phyloP scores from a whole-genome alignment of 345 rosid genomes.

The Xanthoceras sorbifolium region DNA sequence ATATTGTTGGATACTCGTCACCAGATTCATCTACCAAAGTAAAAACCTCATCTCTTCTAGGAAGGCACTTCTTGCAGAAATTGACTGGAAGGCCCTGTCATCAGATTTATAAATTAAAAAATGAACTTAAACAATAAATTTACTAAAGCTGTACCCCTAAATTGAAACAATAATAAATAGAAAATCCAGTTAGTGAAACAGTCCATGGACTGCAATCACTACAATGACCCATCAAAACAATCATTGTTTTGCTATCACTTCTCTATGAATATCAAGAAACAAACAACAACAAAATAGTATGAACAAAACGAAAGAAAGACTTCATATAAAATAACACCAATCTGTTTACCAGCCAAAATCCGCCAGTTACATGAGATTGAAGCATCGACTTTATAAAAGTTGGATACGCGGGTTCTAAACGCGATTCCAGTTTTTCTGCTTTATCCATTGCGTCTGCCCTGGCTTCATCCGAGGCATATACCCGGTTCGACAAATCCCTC shows the following conservation, averaged over 20 bases:
- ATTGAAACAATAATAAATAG: background rate
- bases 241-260: background rate
- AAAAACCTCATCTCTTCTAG: conserved; percentile 42
- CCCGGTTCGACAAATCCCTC: conserved; percentile 53
- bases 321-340: background rate
- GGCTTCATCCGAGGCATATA: conserved; percentile 60
- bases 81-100: conserved; percentile 55
- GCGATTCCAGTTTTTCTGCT: conserved; percentile 60
- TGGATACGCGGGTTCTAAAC: conserved; percentile 50
- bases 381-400: conserved; percentile 75
- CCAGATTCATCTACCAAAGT: conserved; percentile 53
- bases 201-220: background rate
- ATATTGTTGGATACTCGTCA: conserved; percentile 44
- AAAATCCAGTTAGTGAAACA: background rate
- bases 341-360: conserved; percentile 83
- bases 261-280: background rate
- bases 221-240: background rate
- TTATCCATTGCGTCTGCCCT: conserved; percentile 57
- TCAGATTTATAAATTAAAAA: background rate
- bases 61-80: conserved; percentile 52
- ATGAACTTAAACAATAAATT: background rate
- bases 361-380: conserved; percentile 83
- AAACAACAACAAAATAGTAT: too few relatives aligned
- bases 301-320: background rate
- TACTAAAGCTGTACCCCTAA: background rate